Percentiles rank a stretch among this genome's conserved stretches.
These are phyloP conservation scores for Neurospora tetrasperma DNA, from an alignment of 495 filamentous ascomycete genomes.

Conservation along the genomic window DNA sequence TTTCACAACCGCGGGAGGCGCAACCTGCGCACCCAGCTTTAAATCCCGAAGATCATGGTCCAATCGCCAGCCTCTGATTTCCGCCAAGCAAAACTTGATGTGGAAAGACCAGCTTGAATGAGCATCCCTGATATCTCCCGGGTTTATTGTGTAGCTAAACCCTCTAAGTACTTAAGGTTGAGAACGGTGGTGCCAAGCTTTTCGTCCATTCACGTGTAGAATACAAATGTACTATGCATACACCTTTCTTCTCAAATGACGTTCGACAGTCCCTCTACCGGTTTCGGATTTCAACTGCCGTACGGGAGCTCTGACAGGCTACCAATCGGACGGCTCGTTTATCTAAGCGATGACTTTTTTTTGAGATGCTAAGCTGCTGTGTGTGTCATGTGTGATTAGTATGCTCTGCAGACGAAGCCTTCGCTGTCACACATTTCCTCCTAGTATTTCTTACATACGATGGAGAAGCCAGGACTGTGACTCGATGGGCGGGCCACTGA, in stretches of 20 bases:
- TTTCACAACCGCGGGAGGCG: neutral
- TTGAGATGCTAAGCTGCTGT: neutral
- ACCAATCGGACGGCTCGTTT: neutral
- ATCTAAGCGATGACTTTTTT: neutral
- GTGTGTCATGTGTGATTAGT: neutral
- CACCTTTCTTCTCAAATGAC: neutral
- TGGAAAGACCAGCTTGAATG: neutral
- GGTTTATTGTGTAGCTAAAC: neutral
- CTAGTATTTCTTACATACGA: neutral
- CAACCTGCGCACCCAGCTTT: neutral
- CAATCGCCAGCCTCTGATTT: neutral
- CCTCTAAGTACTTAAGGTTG: neutral
- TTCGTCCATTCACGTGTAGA: neutral
- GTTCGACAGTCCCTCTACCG: neutral
- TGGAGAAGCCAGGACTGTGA: neutral
- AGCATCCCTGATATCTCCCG: neutral
- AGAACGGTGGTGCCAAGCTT: neutral
- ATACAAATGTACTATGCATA: neutral
- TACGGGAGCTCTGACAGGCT: neutral
- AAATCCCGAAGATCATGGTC: neutral
- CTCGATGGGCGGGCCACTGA: neutral
- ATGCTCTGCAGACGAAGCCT: neutral
- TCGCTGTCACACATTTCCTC: neutral
- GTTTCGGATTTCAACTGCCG: neutral
- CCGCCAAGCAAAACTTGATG: neutral